Conservation (phyloP, 2,329 filamentous ascomycete genomes). For the Leptographium flavum region DNA sequence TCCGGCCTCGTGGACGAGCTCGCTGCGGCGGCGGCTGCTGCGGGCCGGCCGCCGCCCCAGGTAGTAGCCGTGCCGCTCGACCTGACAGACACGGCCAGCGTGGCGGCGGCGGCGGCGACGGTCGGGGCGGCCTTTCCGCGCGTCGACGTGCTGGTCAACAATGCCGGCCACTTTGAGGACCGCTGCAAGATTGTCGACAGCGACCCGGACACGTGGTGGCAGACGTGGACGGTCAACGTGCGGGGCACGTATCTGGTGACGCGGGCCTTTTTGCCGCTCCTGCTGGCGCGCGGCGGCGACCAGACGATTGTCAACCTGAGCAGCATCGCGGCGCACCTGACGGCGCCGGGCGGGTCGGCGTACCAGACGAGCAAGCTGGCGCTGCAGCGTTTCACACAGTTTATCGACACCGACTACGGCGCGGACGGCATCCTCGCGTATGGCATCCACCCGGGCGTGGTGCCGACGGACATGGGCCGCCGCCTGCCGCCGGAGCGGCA, state of each 20-base stretch:
- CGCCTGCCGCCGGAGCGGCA: conserved; percentile 17
- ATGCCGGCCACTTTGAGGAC: conserved; percentile 25
- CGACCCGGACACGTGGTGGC: conserved; percentile 29
- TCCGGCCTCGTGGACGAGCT: conserved; percentile 22
- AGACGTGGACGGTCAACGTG: conserved; percentile 34
- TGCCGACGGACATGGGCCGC: conserved; percentile 26
- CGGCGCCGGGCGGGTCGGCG: conserved; percentile 20
- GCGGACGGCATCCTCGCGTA: conserved; percentile 25
- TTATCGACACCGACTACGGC: conserved; percentile 26
- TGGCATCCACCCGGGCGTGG: conserved; percentile 29
- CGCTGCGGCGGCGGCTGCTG: conserved; percentile 18
- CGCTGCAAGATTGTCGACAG: conserved; percentile 21
- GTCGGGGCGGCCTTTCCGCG: conserved; percentile 18
- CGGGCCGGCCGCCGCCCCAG: conserved; percentile 14
- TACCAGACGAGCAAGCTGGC: conserved; percentile 34
- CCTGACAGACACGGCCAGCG: conserved; percentile 20
- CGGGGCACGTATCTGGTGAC: conserved; percentile 31
- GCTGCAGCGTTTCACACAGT: conserved; percentile 28
- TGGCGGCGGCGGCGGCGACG: conserved; percentile 18
- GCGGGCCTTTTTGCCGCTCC: conserved; percentile 31
- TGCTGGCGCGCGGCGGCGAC: conserved; percentile 18
- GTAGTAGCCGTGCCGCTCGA: conserved; percentile 19
- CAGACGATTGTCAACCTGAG: conserved; percentile 27
- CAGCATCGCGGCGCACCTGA: conserved; percentile 23
- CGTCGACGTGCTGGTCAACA: conserved; percentile 25